These are phyloP conservation scores for Candida mattraensis DNA, from an alignment of 805 yeast genomes.

Conservation along the genomic window DNA sequence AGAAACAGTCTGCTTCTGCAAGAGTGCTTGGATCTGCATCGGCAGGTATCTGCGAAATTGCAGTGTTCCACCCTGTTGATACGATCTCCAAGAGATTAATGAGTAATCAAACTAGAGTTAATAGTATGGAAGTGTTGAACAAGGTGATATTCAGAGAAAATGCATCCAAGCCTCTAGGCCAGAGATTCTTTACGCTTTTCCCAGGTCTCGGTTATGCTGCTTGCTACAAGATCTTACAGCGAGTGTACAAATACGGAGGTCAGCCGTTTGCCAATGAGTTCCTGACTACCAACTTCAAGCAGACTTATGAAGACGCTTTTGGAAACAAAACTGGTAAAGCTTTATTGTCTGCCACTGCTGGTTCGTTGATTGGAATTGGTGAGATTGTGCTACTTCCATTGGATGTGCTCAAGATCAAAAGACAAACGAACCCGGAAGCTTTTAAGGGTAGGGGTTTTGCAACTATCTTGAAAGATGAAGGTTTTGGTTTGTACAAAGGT, in stretches of 20 bases:
- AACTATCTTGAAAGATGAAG: constrained; percentile 85
- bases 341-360: constrained; percentile 95
- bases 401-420: constrained; percentile 95
- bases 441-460: constrained; percentile 97
- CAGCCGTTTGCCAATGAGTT: constrained; percentile 98
- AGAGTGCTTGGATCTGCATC: constrained; percentile 96
- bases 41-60: constrained; percentile 96
- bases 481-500: constrained; percentile 91
- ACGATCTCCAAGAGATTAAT: constrained; percentile 94
- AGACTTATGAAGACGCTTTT: constrained; percentile 68
- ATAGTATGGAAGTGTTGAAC: constrained; percentile 68
- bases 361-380: constrained; percentile 95
- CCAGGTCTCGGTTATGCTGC: constrained; percentile 99
- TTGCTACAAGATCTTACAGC: constrained; percentile 90
- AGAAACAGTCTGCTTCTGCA: constrained; percentile 85
- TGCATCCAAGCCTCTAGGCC: constrained; percentile 67
- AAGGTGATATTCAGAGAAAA: constrained; percentile 82
- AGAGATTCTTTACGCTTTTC: constrained; percentile 78
- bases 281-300: constrained; percentile 70
- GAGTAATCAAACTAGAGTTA: constrained; percentile 74
- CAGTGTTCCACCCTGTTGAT: constrained; percentile 97
- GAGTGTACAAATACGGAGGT: constrained; percentile 99
- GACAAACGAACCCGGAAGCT: constrained; percentile 99
- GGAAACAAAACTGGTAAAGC: constrained; percentile 98
- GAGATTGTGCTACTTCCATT: constrained; percentile 93